A percentile compares a stretch with the other conserved stretches of the same genome.
phyloP scores from a whole-genome alignment of 2,329 filamentous ascomycete genomes.

The Fusarium transvaalense region DNA sequence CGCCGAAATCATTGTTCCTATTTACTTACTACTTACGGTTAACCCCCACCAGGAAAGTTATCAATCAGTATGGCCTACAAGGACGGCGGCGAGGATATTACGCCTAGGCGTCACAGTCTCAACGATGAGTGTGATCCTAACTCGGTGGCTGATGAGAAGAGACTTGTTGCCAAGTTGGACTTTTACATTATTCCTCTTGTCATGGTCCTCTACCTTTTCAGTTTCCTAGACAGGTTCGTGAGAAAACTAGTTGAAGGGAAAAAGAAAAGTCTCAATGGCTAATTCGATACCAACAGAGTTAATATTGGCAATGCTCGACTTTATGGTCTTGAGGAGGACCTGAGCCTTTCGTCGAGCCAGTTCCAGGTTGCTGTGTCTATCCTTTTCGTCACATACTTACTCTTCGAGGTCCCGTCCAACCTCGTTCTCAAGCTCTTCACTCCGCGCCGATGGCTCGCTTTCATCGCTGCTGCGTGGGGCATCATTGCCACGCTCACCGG shows the following conservation, averaged over 20 bases:
- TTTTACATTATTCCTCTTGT: conserved; percentile 73
- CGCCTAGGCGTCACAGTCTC: conserved; percentile 34
- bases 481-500: conserved; percentile 78
- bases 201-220: conserved; percentile 79
- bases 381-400: conserved; percentile 73
- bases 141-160: conserved; percentile 59
- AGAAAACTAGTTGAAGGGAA: neutral
- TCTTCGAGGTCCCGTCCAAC: conserved; percentile 75
- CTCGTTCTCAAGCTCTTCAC: conserved; percentile 72
- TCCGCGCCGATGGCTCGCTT: conserved; percentile 72
- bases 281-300: conserved; percentile 58
- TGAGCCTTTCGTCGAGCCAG: conserved; percentile 70
- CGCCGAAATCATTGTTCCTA: neutral
- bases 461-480: conserved; percentile 75
- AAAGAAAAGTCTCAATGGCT: conserved; percentile 15
- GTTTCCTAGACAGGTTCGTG: conserved; percentile 77
- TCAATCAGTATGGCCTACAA: conserved; percentile 25
- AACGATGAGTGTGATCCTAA: conserved; percentile 36
- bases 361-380: conserved; percentile 78
- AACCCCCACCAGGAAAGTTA: conserved; percentile 5
- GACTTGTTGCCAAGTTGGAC: conserved; percentile 75
- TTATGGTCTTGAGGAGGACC: conserved; percentile 73
- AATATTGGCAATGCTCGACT: conserved; percentile 80
- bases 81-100: conserved; percentile 20
- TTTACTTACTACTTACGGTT: too few species aligned